A percentile compares a stretch with the other conserved stretches of the same genome.
Conservation (phyloP, 176 grass and related monocot species). For the Eragrostis nindensis region DNA sequence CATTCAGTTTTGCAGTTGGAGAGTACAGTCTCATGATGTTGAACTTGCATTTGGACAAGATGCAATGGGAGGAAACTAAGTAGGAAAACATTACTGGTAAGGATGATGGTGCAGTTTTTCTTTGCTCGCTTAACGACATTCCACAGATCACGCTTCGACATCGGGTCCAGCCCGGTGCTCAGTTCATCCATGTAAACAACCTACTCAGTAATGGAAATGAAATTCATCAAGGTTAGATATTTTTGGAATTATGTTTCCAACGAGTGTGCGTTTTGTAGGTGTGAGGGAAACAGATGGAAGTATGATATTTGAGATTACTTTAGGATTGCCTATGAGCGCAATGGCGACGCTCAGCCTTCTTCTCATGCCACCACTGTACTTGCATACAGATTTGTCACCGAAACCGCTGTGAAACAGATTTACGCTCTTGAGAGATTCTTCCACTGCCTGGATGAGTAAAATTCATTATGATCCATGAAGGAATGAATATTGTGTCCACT, state of each 20-base stretch:
- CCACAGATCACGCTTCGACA: slow-evolving; percentile 81
- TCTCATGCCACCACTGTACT: slow-evolving; percentile 96
- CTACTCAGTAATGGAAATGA: slow-evolving; percentile 31
- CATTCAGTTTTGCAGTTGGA: too few relatives aligned
- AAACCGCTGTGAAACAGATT: slow-evolving; percentile 75
- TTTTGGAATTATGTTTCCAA: too few relatives aligned
- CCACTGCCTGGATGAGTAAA: slow-evolving; percentile 54
- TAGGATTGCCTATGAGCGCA: slow-evolving; percentile 82
- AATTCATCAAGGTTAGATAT: too few relatives aligned
- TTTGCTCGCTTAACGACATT: slow-evolving; percentile 79
- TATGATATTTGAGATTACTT: slow-evolving; percentile 1
- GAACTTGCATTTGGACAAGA: too few relatives aligned
- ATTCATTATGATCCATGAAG: background rate
- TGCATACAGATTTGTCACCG: slow-evolving; percentile 76
- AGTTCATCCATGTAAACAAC: slow-evolving; percentile 98
- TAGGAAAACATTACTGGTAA: slow-evolving; percentile 64
- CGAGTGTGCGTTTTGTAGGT: too few relatives aligned
- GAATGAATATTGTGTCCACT: too few relatives aligned
- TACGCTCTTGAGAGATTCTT: slow-evolving; percentile 78
- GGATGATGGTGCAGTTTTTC: slow-evolving; percentile 82
- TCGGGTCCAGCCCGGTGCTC: slow-evolving; percentile 83
- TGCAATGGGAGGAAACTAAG: background rate
- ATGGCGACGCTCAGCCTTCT: slow-evolving; percentile 93
- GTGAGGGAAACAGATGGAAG: too few relatives aligned
- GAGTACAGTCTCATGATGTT: too few relatives aligned